Conservation (phyloP, 768 basidiomycete genomes). For the Suillus placidus region DNA sequence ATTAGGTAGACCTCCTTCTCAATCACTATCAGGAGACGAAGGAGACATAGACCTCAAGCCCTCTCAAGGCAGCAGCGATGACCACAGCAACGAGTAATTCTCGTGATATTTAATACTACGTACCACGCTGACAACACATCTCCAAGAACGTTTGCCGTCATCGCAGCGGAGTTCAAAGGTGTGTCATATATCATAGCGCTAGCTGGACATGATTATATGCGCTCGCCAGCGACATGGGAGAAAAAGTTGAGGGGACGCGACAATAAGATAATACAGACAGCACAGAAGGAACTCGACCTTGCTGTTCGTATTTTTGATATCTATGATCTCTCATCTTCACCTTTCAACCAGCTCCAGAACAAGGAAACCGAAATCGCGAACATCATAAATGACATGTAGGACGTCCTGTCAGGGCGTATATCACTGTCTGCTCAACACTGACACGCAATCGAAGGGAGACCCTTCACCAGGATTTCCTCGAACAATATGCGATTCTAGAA, state of each 20-base stretch:
- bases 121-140: not conserved
- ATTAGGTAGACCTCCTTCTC: not conserved
- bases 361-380: conserved; percentile 23
- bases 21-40: not conserved
- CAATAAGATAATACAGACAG: conserved; percentile 22
- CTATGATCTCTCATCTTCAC: not conserved
- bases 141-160: conserved; percentile 30
- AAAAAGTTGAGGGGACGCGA: conserved; percentile 33
- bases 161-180: conserved; percentile 37
- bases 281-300: conserved; percentile 29
- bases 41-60: conserved; percentile 19
- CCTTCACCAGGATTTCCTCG: conserved; percentile 29
- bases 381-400: conserved; percentile 31
- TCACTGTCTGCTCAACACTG: conserved; percentile 5
- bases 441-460: conserved; percentile 21
- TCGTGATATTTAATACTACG: not conserved
- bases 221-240: conserved; percentile 33
- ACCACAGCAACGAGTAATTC: conserved; percentile 29
- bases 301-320: conserved; percentile 19
- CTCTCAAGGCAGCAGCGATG: conserved; percentile 30
- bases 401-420: conserved; percentile 7
- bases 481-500: conserved; percentile 25
- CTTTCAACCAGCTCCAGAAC: conserved; percentile 21
- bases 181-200: not conserved
- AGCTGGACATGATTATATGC: not conserved